Conservation (phyloP, 2,329 filamentous ascomycete genomes). For the Exophiala dermatitidis region DNA sequence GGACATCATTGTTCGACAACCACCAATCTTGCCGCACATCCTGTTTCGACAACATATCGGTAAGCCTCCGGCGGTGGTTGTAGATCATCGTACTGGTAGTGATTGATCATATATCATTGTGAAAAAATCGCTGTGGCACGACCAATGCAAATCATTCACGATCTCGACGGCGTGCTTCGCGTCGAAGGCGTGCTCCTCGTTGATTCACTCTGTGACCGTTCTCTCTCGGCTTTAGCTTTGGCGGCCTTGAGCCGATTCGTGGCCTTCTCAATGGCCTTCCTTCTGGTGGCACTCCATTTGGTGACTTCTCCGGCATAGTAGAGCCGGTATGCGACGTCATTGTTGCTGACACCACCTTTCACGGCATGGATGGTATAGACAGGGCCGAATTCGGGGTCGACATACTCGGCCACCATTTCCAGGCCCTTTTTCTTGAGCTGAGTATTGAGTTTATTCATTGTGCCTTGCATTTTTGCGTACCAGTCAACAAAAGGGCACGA, state of each 20-base stretch:
- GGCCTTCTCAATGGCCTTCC: slow-evolving; percentile 16
- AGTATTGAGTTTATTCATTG: slow-evolving; percentile 12
- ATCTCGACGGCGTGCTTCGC: neutral
- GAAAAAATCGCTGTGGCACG: too few relatives aligned
- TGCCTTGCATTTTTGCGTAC: neutral
- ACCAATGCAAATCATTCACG: neutral
- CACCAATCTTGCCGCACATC: too few relatives aligned
- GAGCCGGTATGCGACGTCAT: slow-evolving; percentile 15
- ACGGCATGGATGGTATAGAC: slow-evolving; percentile 13
- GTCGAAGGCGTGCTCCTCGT: neutral
- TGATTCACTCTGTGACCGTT: neutral
- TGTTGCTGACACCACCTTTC: slow-evolving; percentile 16
- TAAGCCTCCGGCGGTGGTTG: too few relatives aligned
- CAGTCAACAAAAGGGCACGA: too few relatives aligned
- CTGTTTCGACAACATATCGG: too few relatives aligned
- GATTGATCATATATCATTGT: too few relatives aligned
- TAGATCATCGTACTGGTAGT: too few relatives aligned
- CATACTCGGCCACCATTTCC: slow-evolving; percentile 9
- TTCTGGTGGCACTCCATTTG: slow-evolving; percentile 15
- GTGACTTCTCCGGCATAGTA: slow-evolving; percentile 14
- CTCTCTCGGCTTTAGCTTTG: slow-evolving; percentile 3
- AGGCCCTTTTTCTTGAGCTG: slow-evolving; percentile 18
- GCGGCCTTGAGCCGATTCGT: slow-evolving; percentile 4
- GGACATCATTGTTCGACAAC: too few relatives aligned
- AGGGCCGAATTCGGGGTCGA: slow-evolving; percentile 14